These are phyloP conservation scores for Myxozyma kluyveri DNA, from an alignment of 805 yeast genomes.

Conservation along the genomic window DNA sequence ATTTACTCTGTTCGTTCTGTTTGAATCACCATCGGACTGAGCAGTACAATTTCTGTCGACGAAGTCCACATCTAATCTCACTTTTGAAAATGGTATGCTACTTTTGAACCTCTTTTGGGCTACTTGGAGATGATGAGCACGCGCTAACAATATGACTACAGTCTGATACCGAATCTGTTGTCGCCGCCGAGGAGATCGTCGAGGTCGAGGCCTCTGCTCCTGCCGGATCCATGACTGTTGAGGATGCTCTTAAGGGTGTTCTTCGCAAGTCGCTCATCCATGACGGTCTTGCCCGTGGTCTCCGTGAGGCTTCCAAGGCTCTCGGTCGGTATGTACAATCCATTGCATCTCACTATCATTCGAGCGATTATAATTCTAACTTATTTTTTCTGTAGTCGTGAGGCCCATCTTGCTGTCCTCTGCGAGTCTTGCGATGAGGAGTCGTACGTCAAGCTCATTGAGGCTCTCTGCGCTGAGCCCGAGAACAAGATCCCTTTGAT, in stretches of 20 bases:
- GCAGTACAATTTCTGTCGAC: slow-evolving; percentile 38
- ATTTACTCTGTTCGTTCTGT: too few species aligned
- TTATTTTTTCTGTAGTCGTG: slow-evolving; percentile 45
- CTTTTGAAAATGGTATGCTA: slow-evolving; percentile 30
- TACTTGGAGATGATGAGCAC: background rate
- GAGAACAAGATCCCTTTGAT: slow-evolving; percentile 94
- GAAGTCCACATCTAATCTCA: slow-evolving; percentile 33
- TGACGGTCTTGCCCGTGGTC: slow-evolving; percentile 99
- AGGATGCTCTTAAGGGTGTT: slow-evolving; percentile 97
- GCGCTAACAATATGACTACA: slow-evolving; percentile 1
- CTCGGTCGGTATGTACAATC: slow-evolving; percentile 57
- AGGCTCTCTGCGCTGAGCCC: slow-evolving; percentile 98
- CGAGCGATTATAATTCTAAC: background rate
- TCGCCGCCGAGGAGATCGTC: slow-evolving; percentile 75
- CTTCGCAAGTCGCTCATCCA: slow-evolving; percentile 96
- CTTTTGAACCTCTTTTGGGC: background rate
- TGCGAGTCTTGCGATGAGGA: slow-evolving; percentile 99
- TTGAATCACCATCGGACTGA: slow-evolving; percentile 33
- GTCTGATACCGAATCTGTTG: slow-evolving; percentile 66
- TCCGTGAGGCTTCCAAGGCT: slow-evolving; percentile 99
- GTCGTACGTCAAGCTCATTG: slow-evolving; percentile 93
- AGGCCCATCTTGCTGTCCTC: slow-evolving; percentile 95
- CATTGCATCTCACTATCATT: background rate
- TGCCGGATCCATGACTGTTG: slow-evolving; percentile 89
- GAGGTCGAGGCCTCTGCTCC: slow-evolving; percentile 75